Conservation (phyloP, 2,329 filamentous ascomycete genomes). For the Cladosporium velox region DNA sequence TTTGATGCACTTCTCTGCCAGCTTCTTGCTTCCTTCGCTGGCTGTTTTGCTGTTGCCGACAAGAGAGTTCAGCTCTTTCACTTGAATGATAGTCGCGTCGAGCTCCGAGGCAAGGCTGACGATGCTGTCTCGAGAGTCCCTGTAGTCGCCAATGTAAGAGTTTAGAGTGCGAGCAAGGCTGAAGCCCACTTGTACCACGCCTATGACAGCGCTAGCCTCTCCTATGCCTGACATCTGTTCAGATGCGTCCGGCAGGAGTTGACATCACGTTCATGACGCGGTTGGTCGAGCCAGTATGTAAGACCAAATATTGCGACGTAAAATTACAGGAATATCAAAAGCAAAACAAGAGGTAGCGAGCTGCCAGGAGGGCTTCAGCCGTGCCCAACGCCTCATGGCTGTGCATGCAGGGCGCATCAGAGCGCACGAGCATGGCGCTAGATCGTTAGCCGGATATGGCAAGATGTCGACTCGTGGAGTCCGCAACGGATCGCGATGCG, state of each 20-base stretch:
- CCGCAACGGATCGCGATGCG: background rate
- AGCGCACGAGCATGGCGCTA: background rate
- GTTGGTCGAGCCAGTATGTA: background rate
- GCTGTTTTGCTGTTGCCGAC: constrained; percentile 10
- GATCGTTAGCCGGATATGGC: background rate
- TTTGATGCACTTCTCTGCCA: constrained; percentile 19
- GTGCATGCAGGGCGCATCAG: background rate
- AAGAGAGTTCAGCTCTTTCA: constrained; percentile 21
- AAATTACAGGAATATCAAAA: background rate
- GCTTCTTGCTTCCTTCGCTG: constrained; percentile 7
- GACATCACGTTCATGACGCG: background rate
- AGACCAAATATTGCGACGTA: background rate
- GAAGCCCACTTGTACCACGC: constrained; percentile 22
- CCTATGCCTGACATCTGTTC: constrained; percentile 27
- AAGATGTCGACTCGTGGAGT: background rate
- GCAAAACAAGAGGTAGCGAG: background rate
- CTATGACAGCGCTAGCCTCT: constrained; percentile 19
- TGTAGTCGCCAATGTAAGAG: constrained; percentile 23
- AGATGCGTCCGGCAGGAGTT: background rate
- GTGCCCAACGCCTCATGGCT: background rate
- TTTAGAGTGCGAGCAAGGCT: constrained; percentile 22
- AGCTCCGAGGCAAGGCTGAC: constrained; percentile 20
- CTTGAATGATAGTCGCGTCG: constrained; percentile 20
- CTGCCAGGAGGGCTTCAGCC: background rate
- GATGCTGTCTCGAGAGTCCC: constrained; percentile 21